Evolutionary conservation across 257 asterid species (phyloP).

Genomic region (Solanum ossicruentum): DNA sequence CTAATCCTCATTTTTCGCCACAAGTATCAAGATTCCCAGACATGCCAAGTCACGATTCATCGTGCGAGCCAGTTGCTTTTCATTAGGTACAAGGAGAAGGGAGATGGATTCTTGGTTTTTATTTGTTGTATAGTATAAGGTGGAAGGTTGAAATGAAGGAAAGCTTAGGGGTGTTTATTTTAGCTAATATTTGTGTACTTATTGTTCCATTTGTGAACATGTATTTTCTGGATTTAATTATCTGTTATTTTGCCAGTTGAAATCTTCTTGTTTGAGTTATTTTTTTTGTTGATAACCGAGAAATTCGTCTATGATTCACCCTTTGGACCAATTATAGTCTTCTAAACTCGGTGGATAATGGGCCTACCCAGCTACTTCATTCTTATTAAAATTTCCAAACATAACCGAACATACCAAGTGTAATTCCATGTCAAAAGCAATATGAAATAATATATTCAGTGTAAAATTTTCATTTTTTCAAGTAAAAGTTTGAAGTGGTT

Average conservation of each 20-base stretch:
- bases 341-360: too few relatives aligned
- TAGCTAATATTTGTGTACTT: not conserved
- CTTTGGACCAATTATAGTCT: too few relatives aligned
- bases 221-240: not conserved
- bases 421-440: too few relatives aligned
- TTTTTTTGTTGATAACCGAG: not conserved
- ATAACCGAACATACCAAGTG: too few relatives aligned
- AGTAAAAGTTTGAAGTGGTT: too few relatives aligned
- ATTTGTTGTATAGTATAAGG: not conserved
- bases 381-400: not conserved
- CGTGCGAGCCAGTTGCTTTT: not conserved
- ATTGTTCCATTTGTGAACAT: not conserved
- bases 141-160: not conserved
- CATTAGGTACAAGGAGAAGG: not conserved
- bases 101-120: not conserved
- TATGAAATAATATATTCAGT: too few relatives aligned
- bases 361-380: too few relatives aligned
- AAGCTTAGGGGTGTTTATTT: not conserved
- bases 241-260: not conserved
- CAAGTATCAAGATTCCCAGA: not conserved
- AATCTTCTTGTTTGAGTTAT: not conserved
- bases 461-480: too few relatives aligned
- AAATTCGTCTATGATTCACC: too few relatives aligned
- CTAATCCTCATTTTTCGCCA: not conserved
- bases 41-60: not conserved